These are phyloP conservation scores for Leccinum fuscescens DNA, from an alignment of 1,284 basidiomycete genomes.

Conservation along the genomic window DNA sequence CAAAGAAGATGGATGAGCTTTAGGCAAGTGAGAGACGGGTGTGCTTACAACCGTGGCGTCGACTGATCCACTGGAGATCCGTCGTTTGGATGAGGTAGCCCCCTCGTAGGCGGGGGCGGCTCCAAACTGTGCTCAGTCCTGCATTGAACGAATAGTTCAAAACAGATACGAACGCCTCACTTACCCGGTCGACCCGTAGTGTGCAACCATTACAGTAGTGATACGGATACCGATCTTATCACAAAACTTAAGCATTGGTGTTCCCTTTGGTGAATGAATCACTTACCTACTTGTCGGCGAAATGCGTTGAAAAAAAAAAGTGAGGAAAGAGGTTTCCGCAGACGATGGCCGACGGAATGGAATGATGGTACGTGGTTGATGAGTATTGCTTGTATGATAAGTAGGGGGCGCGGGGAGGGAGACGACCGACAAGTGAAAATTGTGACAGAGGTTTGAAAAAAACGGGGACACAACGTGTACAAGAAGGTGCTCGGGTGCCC, in stretches of 20 bases:
- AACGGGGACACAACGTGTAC: background rate
- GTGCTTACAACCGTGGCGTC: background rate
- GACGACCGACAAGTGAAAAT: background rate
- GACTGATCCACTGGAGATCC: background rate
- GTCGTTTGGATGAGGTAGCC: background rate
- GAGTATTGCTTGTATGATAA: background rate
- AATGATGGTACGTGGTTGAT: background rate
- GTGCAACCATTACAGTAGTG: background rate
- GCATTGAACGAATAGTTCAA: background rate
- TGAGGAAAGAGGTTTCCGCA: background rate
- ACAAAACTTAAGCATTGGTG: background rate
- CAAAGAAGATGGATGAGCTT: background rate
- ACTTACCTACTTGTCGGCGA: background rate
- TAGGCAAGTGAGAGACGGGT: background rate
- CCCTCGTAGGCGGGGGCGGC: background rate
- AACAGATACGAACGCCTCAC: background rate
- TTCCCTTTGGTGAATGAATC: background rate
- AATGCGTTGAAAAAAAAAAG: background rate
- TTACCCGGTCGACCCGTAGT: background rate
- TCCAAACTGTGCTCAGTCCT: background rate
- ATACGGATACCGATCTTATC: background rate
- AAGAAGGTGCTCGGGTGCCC: background rate
- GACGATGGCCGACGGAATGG: background rate
- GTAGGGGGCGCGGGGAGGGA: too few species aligned
- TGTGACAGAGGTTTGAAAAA: background rate